Conservation (phyloP, 805 yeast species). For the Zygotorulaspora chibaensis region DNA sequence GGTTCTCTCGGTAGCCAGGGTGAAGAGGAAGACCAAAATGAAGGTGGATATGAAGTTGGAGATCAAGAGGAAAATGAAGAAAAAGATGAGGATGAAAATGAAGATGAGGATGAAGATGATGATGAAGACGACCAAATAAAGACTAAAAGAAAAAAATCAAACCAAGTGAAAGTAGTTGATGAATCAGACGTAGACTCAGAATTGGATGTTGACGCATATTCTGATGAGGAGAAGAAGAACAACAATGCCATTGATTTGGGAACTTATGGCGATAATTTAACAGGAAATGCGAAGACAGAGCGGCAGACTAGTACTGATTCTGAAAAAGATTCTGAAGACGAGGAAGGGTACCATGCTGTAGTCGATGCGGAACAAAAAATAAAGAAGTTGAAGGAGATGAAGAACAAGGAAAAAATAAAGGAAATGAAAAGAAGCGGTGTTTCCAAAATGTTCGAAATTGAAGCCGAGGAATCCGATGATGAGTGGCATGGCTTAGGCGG, state of each 20-base stretch:
- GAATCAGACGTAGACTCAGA: conserved; percentile 7
- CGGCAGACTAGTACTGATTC: background rate
- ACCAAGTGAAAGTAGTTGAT: conserved; percentile 8
- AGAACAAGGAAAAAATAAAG: conserved; percentile 28
- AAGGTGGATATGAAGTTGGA: conserved; percentile 9
- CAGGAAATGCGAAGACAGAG: background rate
- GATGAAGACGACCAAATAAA: conserved; percentile 25
- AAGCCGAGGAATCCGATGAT: conserved; percentile 86
- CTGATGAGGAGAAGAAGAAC: conserved; percentile 1
- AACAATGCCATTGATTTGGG: conserved; percentile 28
- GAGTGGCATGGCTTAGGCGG: conserved; percentile 86
- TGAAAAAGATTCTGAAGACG: conserved; percentile 1
- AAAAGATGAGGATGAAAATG: conserved; percentile 21
- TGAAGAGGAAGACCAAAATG: conserved; percentile 5
- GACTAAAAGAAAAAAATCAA: conserved; percentile 8
- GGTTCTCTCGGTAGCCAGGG: background rate
- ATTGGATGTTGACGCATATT: background rate
- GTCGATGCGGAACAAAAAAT: conserved; percentile 6
- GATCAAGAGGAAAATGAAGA: conserved; percentile 9
- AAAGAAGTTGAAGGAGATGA: conserved; percentile 17
- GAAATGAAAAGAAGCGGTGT: conserved; percentile 55
- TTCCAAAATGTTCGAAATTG: conserved; percentile 63
- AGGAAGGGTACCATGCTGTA: background rate
- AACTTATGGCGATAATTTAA: conserved; percentile 27
- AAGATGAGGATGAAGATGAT: conserved; percentile 26